Evolutionary conservation across 805 yeast species (phyloP).

Genomic region (Ogataea parapolymorpha): DNA sequence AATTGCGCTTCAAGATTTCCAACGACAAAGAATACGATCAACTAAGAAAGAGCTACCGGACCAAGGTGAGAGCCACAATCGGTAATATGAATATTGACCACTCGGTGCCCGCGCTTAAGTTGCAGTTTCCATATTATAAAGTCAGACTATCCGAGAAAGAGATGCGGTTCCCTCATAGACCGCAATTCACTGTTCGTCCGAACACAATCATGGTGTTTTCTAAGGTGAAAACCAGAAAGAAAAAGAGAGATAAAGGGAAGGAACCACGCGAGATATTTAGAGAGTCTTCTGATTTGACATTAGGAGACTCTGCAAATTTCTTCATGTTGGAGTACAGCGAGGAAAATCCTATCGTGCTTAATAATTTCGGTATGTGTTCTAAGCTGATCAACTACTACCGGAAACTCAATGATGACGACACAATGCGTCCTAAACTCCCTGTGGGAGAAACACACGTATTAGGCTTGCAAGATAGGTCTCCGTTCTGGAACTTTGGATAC

Average conservation of each 20-base stretch:
- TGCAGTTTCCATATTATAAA: slow-evolving; percentile 89
- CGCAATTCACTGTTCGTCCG: slow-evolving; percentile 70
- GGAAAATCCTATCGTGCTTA: slow-evolving; percentile 76
- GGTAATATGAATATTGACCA: slow-evolving; percentile 91
- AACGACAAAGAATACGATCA: slow-evolving; percentile 85
- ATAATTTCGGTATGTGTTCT: slow-evolving; percentile 94
- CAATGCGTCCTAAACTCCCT: slow-evolving; percentile 78
- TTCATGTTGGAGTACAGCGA: slow-evolving; percentile 87
- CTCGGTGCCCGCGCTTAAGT: slow-evolving; percentile 76
- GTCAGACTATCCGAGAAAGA: slow-evolving; percentile 67
- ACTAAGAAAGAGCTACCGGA: slow-evolving; percentile 80
- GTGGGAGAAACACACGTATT: slow-evolving; percentile 94
- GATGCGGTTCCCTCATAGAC: slow-evolving; percentile 76
- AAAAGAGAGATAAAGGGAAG: slow-evolving; percentile 86
- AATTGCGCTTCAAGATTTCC: slow-evolving; percentile 72
- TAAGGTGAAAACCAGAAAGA: slow-evolving; percentile 72
- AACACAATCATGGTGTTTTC: slow-evolving; percentile 75
- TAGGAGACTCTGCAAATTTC: slow-evolving; percentile 78
- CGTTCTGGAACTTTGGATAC: slow-evolving; percentile 97
- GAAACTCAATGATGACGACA: slow-evolving; percentile 76
- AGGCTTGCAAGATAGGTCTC: slow-evolving; percentile 94
- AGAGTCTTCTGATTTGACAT: slow-evolving; percentile 68
- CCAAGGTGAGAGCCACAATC: slow-evolving; percentile 87
- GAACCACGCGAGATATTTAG: slow-evolving; percentile 71
- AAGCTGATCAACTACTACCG: slow-evolving; percentile 91